Evolutionary conservation across 495 filamentous ascomycete species (phyloP).

Genomic region (Bryoglossum gracile): DNA sequence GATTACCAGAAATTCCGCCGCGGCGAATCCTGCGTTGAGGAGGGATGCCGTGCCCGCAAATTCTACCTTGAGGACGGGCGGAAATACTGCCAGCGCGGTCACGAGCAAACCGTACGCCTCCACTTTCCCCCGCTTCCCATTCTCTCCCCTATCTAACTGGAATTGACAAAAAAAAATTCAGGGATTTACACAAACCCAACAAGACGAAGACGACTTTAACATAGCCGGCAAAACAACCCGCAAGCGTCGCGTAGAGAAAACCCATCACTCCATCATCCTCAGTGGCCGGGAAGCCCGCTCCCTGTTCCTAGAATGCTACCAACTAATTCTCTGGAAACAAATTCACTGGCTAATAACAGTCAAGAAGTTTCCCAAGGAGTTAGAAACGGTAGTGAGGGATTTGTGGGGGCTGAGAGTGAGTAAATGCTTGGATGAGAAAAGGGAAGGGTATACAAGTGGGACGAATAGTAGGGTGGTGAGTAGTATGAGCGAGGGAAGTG

Average conservation of each 20-base stretch:
- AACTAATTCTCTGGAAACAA: conserved; percentile 79
- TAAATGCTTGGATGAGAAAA: no score
- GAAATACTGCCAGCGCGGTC: conserved; percentile 59
- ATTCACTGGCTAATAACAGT: conserved; percentile 52
- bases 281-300: conserved; percentile 58
- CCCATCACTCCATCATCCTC: conserved; percentile 39
- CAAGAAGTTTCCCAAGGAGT: conserved; percentile 50
- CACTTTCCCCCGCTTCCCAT: background rate
- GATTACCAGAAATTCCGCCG: conserved; percentile 41
- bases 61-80: conserved; percentile 60
- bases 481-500: conserved; percentile 18
- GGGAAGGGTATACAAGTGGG: conserved; percentile 53
- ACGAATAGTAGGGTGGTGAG: conserved; percentile 18
- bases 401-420: conserved; percentile 43
- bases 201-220: conserved; percentile 71
- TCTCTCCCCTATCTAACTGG: no score
- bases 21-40: conserved; percentile 52
- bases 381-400: conserved; percentile 44
- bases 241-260: conserved; percentile 44
- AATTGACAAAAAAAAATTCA: conserved; percentile 17
- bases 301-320: conserved; percentile 76
- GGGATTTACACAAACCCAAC: conserved; percentile 51
- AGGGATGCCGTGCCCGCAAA: conserved; percentile 53
- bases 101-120: conserved; percentile 44
- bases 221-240: conserved; percentile 52